A percentile compares a stretch with the other conserved stretches of the same genome.
Evolutionary conservation across 2,329 filamentous ascomycete species (phyloP).

Genomic region (Epicoccum nigrum): DNA sequence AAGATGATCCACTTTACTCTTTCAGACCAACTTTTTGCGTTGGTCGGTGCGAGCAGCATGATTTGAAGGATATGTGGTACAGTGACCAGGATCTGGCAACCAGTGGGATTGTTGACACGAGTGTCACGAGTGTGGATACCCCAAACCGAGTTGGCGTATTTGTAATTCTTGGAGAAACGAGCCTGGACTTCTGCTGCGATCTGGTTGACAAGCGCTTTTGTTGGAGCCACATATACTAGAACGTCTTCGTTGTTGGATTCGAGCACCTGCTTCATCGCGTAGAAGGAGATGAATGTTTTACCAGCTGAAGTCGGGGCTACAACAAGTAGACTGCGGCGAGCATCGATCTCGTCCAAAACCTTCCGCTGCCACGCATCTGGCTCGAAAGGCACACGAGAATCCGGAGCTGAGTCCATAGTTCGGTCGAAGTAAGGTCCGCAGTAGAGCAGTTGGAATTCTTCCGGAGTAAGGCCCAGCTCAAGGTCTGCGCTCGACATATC

Average conservation of each 20-base stretch:
- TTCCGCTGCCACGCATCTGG: constrained; percentile 79
- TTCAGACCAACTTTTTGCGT: constrained; percentile 71
- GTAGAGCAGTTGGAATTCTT: constrained; percentile 70
- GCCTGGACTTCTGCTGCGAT: constrained; percentile 80
- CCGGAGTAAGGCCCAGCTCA: constrained; percentile 50
- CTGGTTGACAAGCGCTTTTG: constrained; percentile 82
- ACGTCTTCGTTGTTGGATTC: constrained; percentile 71
- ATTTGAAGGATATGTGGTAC: constrained; percentile 81
- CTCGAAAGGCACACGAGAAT: constrained; percentile 72
- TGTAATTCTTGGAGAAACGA: constrained; percentile 71
- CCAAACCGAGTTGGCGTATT: constrained; percentile 71
- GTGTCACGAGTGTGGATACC: constrained; percentile 79
- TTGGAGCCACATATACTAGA: constrained; percentile 79
- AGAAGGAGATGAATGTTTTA: constrained; percentile 85
- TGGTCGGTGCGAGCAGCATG: constrained; percentile 69
- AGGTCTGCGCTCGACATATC: constrained; percentile 30
- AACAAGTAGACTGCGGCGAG: constrained; percentile 72
- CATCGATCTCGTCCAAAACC: constrained; percentile 76
- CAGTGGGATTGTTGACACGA: constrained; percentile 72
- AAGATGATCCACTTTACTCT: constrained; percentile 79
- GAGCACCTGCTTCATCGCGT: constrained; percentile 79
- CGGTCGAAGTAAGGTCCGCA: constrained; percentile 77
- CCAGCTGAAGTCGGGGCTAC: constrained; percentile 80
- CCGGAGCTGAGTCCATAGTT: constrained; percentile 71
- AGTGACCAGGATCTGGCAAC: constrained; percentile 77